Evolutionary conservation across 768 basidiomycete genomes (phyloP), one percentile per base, ranked within the genome.

Genomic region (Lentinula detonsa): DNA sequence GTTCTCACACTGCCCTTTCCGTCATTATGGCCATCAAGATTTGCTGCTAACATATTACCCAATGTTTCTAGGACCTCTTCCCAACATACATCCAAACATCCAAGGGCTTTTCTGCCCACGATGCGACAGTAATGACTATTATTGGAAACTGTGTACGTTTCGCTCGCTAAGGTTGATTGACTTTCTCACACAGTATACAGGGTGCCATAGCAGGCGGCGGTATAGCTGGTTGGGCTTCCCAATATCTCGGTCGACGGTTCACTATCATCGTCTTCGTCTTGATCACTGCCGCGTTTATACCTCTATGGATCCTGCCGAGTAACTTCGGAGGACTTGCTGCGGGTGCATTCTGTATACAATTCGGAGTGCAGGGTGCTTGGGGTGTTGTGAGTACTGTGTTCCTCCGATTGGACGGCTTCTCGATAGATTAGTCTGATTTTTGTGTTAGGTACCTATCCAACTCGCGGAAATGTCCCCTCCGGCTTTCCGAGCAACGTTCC

Each of bases 361-460:
- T 91, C 64, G 91, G 91, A 52, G 91, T 95, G 0, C 94, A 96
- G 70, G 93, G 92, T 2, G 93, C 91, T 46, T 93, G 91, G 90
- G 91, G 91, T 66, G 87, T 92, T 9, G 90, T 92, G 68, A 65
- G 88, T 70, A 76, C 78, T 11, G 76, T 46, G 28, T 33, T 43
- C 23, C 18, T 48, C 9, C 13, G 37, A 39, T 39, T 39, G 37
- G 37, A 28, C 28, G 28, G 28, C 28, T 28, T 28, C 28, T 28
- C 28, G 28, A 28, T 28, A 28, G 28, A 28, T 28, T 28, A 28
- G 28, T 28, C 28, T 28, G 28, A 28, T 28, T 28, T 28, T 28
- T 3, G 28, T 15, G 31, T 60, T 61, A 80, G 78, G 77, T 81
- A 59, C 91, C 93, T 2, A 88, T 93, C 66, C 89, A 88, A 71